Percentiles rank a stretch among this genome's conserved stretches.
Conservation (phyloP, 2,329 filamentous ascomycete species). For the Xylariales sp. region DNA sequence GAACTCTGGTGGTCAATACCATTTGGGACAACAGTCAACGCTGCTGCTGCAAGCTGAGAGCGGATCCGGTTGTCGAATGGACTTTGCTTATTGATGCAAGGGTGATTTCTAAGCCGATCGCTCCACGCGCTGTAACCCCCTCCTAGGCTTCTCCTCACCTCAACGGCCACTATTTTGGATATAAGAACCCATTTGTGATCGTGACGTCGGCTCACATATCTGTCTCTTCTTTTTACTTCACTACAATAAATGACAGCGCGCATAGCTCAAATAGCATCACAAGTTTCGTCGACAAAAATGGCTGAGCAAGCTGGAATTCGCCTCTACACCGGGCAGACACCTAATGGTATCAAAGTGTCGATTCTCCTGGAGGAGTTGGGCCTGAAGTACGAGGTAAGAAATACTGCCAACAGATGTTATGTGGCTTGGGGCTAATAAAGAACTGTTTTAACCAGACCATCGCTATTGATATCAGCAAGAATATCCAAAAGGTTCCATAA, state of each 20-base stretch:
- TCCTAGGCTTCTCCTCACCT: no score
- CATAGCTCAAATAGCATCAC: not conserved
- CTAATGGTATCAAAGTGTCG: slow-evolving; percentile 86
- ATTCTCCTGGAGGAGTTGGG: slow-evolving; percentile 84
- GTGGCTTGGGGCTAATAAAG: no score
- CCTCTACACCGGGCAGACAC: slow-evolving; percentile 77
- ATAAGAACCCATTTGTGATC: no score
- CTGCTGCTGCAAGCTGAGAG: no score
- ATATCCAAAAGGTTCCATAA: slow-evolving; percentile 77
- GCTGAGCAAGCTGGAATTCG: slow-evolving; percentile 60
- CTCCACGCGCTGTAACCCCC: no score
- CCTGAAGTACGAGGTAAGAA: slow-evolving; percentile 66
- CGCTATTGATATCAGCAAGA: slow-evolving; percentile 66
- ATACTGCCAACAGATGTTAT: not conserved
- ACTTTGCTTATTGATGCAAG: no score
- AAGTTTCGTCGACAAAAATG: slow-evolving; percentile 30
- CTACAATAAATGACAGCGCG: slow-evolving; percentile 2
- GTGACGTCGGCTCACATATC: no score
- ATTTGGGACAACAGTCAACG: no score
- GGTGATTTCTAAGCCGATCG: slow-evolving; percentile 1
- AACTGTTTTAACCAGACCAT: slow-evolving; percentile 39
- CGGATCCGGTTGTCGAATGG: no score
- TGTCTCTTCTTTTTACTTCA: no score
- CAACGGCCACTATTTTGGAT: no score
- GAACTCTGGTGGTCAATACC: not conserved